Conservation (phyloP, 1,284 basidiomycete species). For the Apiotrichum mycotoxinovorans region DNA sequence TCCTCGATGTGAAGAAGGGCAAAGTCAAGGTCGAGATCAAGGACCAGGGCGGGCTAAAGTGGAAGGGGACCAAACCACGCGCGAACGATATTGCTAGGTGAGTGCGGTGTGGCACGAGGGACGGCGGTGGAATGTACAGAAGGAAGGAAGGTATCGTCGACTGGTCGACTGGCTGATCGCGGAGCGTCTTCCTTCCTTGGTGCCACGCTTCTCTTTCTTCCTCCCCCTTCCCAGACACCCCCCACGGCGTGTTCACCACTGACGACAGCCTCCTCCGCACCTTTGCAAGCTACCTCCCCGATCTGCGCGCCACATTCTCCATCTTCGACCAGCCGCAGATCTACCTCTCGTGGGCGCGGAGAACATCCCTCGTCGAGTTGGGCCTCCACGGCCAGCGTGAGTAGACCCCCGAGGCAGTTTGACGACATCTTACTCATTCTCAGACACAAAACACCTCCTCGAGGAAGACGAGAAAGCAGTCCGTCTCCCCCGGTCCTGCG, state of each 20-base stretch:
- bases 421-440: neutral
- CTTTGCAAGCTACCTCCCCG: conserved; percentile 46
- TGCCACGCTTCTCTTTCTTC: neutral
- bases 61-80: conserved; percentile 41
- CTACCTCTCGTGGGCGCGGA: conserved; percentile 49
- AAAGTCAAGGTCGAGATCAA: conserved; percentile 25
- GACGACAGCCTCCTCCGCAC: conserved; percentile 36
- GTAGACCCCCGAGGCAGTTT: no score
- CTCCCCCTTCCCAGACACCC: no score
- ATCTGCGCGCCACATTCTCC: conserved; percentile 50
- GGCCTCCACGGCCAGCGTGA: conserved; percentile 49
- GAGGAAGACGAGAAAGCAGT: conserved; percentile 41
- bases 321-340: conserved; percentile 54
- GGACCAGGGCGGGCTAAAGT: conserved; percentile 38
- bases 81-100: conserved; percentile 35
- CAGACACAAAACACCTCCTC: conserved; percentile 9
- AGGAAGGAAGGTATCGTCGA: no score
- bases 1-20: conserved; percentile 36
- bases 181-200: neutral
- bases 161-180: no score
- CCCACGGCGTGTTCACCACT: no score
- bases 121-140: no score
- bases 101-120: conserved; percentile 3
- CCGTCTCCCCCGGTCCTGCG: conserved; percentile 37
- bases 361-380: conserved; percentile 48